Evolutionary conservation across 345 rosid species (phyloP).

Genomic region (Pugionium dolabratum): DNA sequence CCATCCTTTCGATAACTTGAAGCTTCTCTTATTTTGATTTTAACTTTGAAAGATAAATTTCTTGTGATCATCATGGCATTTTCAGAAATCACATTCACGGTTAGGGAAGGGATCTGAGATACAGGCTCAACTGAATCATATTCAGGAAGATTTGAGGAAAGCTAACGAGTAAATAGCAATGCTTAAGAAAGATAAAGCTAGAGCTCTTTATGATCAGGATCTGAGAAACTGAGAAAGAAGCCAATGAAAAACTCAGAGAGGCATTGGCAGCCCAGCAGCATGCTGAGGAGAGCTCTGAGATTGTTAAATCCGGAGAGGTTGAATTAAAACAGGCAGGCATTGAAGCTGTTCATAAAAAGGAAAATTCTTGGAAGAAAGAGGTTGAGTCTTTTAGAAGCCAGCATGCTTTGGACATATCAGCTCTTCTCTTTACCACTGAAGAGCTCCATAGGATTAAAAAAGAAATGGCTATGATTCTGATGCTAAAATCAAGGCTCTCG

Average conservation of each 20-base stretch:
- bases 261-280: conserved; percentile 88
- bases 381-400: conserved; percentile 72
- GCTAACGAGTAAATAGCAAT: conserved; percentile 65
- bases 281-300: conserved; percentile 84
- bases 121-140: conserved; percentile 61
- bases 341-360: conserved; percentile 76
- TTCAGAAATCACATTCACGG: conserved; percentile 63
- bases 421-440: conserved; percentile 67
- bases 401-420: conserved; percentile 79
- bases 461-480: conserved; percentile 69
- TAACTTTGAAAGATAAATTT: conserved; percentile 18
- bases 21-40: neutral
- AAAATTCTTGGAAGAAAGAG: conserved; percentile 79
- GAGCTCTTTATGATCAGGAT: conserved; percentile 66
- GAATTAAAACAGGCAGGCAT: conserved; percentile 89
- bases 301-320: conserved; percentile 82
- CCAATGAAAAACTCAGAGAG: conserved; percentile 75
- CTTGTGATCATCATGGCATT: conserved; percentile 12
- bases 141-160: conserved; percentile 78
- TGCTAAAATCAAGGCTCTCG: conserved; percentile 76
- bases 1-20: neutral
- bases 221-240: conserved; percentile 64
- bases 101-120: conserved; percentile 62
- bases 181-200: conserved; percentile 77
- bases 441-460: conserved; percentile 72